These are phyloP conservation scores for Kitagawia praeruptora DNA, from an alignment of 129 eudicot genomes.

Conservation along the genomic window DNA sequence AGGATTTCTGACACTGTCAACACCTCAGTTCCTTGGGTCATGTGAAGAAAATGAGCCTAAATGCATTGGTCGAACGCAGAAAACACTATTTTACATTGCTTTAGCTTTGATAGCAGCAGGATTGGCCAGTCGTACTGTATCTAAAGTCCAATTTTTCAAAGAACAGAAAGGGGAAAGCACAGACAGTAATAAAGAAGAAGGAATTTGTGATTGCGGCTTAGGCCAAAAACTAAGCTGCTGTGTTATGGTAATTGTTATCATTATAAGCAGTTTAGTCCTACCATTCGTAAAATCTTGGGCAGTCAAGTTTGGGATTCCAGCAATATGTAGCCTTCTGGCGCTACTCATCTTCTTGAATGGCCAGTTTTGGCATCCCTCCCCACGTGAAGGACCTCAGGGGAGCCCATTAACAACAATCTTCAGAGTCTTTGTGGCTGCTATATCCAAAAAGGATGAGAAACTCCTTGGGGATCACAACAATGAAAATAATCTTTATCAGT, in stretches of 20 bases:
- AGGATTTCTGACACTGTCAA: constrained; percentile 52
- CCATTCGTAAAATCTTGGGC: constrained; percentile 47
- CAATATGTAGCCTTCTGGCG: constrained; percentile 35
- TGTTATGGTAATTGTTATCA: constrained; percentile 9
- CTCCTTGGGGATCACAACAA: constrained; percentile 14
- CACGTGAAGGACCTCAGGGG: constrained; percentile 17
- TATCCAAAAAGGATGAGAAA: constrained; percentile 23
- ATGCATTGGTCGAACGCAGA: constrained; percentile 48
- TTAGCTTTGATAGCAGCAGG: constrained; percentile 47
- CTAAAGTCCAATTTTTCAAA: constrained; percentile 13
- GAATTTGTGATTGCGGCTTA: constrained; percentile 7
- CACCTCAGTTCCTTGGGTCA: constrained; percentile 49
- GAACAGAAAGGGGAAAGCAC: constrained; percentile 17
- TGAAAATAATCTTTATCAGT: neutral
- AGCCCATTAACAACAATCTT: constrained; percentile 33
- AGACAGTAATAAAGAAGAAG: neutral
- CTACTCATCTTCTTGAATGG: constrained; percentile 33
- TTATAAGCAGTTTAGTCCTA: constrained; percentile 33
- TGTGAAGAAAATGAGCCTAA: constrained; percentile 35
- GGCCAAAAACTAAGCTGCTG: neutral
- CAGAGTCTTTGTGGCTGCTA: constrained; percentile 40
- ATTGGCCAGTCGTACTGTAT: constrained; percentile 40
- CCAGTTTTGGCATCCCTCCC: constrained; percentile 13
- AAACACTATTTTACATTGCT: constrained; percentile 28
- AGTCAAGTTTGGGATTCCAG: constrained; percentile 45